Conservation (phyloP, 306 rosid species). For the Carpinus fangiana region DNA sequence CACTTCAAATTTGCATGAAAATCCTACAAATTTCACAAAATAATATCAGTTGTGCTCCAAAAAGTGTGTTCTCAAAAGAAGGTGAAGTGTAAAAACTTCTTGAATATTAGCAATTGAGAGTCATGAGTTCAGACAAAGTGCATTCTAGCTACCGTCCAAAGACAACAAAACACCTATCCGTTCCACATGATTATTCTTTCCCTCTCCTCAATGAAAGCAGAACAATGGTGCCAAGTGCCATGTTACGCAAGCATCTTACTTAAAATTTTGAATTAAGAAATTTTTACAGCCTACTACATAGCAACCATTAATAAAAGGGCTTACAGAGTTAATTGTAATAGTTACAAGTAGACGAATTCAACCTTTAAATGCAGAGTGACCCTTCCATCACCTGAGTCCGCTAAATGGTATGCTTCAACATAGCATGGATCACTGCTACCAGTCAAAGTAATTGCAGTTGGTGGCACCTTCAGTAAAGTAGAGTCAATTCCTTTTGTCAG, state of each 20-base stretch:
- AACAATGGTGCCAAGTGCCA: neutral
- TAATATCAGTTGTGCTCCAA: neutral
- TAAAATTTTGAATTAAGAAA: neutral
- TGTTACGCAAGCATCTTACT: neutral
- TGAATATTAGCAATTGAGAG: neutral
- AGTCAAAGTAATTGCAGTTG: slow-evolving; percentile 87
- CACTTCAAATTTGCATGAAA: neutral
- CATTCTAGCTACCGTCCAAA: neutral
- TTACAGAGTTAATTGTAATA: neutral
- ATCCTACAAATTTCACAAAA: neutral
- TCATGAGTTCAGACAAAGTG: neutral
- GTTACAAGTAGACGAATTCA: slow-evolving; percentile 2
- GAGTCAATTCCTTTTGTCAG: slow-evolving; percentile 90
- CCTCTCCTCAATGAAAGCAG: neutral
- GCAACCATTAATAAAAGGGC: slow-evolving; percentile 4
- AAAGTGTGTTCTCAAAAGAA: neutral
- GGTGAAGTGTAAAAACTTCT: neutral
- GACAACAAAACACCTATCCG: neutral
- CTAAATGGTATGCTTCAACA: slow-evolving; percentile 94
- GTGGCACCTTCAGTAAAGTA: slow-evolving; percentile 92
- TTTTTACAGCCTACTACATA: neutral
- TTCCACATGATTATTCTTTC: neutral
- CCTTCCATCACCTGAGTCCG: slow-evolving; percentile 91
- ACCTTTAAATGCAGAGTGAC: slow-evolving; percentile 95
- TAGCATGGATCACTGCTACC: slow-evolving; percentile 99